phyloP scores from a whole-genome alignment of 768 basidiomycete genomes.

The Russula brevipes region DNA sequence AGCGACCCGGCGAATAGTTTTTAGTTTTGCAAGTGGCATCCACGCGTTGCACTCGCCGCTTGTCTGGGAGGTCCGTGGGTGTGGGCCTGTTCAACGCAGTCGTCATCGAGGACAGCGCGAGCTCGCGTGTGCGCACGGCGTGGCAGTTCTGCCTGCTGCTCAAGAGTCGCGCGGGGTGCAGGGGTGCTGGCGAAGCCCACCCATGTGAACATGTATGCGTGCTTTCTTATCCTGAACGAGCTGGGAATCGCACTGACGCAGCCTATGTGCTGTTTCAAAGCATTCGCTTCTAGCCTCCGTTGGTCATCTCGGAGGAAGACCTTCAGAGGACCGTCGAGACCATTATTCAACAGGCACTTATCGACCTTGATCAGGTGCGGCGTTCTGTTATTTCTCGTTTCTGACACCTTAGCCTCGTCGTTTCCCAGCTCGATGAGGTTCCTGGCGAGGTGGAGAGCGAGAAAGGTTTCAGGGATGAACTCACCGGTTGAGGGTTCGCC shows the following conservation, averaged over 20 bases:
- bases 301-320: constrained; percentile 93
- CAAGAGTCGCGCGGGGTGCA: constrained; percentile 85
- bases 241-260: background rate
- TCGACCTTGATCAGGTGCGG: constrained; percentile 73
- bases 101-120: constrained; percentile 82
- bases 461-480: constrained; percentile 47
- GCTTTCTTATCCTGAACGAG: background rate
- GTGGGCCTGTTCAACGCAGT: constrained; percentile 90
- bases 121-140: constrained; percentile 71
- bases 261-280: constrained; percentile 38
- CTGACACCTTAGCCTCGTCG: constrained; percentile 29
- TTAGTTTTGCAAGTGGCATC: constrained; percentile 72
- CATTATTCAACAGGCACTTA: constrained; percentile 71
- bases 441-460: constrained; percentile 61
- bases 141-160: constrained; percentile 95
- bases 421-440: constrained; percentile 47
- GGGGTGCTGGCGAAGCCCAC: constrained; percentile 97
- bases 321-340: constrained; percentile 66
- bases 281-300: constrained; percentile 92
- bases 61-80: constrained; percentile 74
- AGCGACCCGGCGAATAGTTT: constrained; percentile 58
- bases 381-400: background rate
- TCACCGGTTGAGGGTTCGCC: constrained; percentile 28
- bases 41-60: constrained; percentile 60
- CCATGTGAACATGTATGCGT: constrained; percentile 82